Evolutionary conservation across 2,329 filamentous ascomycete genomes (phyloP).

Genomic region (Colletotrichum aenigma): DNA sequence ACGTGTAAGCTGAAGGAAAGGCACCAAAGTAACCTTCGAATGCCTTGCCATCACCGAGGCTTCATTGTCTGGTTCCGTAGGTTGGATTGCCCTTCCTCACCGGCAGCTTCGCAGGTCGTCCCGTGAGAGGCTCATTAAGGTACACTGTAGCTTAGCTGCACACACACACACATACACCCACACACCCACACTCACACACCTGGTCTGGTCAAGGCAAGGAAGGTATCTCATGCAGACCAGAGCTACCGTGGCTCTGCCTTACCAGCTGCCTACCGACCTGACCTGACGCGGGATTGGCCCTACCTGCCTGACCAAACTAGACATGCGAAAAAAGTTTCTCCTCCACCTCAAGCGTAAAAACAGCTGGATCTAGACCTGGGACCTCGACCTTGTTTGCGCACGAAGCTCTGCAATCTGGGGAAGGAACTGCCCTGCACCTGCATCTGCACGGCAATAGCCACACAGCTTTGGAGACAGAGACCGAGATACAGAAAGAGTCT

Average conservation of each 20-base stretch:
- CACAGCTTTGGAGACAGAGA: not conserved
- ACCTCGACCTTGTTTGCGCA: not conserved
- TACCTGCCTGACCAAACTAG: not conserved
- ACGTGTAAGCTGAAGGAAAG: not conserved
- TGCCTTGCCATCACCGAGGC: not conserved
- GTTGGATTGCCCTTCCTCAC: not conserved
- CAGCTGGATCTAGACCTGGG: not conserved
- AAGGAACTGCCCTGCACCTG: constrained; percentile 11
- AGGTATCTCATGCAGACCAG: not conserved
- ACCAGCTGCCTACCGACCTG: not conserved
- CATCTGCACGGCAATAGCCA: not conserved
- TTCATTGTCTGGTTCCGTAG: not conserved
- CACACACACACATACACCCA: not conserved
- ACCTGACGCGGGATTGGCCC: not conserved
- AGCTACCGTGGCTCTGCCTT: not conserved
- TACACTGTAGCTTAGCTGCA: not conserved
- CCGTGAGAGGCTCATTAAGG: not conserved
- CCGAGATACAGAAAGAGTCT: not conserved
- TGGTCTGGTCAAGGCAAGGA: not conserved
- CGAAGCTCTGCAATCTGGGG: constrained; percentile 14
- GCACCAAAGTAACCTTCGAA: not conserved
- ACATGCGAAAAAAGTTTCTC: not conserved
- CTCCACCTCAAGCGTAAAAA: not conserved
- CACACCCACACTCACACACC: not conserved
- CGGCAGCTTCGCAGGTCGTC: not conserved